phyloP scores from a whole-genome alignment of 2,329 filamentous ascomycete genomes.

The Trichoderma koningiopsis region DNA sequence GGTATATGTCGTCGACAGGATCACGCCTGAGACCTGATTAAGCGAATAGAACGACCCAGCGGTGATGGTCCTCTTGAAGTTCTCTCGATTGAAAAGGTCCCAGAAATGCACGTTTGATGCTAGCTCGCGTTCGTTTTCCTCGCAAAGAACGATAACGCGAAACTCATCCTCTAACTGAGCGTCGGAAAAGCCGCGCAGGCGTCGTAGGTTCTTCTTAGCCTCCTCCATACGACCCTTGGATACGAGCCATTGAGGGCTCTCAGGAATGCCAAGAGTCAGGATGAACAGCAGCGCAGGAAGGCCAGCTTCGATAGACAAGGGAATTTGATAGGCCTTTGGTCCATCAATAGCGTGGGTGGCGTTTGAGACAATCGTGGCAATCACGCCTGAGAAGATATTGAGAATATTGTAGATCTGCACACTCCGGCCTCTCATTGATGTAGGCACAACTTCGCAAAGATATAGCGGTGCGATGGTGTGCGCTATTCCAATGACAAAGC shows the following conservation, averaged over 20 bases:
- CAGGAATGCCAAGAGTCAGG: not conserved
- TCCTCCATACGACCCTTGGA: not conserved
- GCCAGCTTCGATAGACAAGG: not conserved
- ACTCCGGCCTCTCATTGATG: not conserved
- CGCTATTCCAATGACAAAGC: not conserved
- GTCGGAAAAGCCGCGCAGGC: not conserved
- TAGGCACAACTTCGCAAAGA: not conserved
- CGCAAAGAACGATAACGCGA: not conserved
- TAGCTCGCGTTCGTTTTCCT: not conserved
- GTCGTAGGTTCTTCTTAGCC: not conserved
- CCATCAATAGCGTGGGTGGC: not conserved
- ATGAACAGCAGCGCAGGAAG: not conserved
- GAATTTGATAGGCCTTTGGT: not conserved
- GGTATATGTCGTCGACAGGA: not conserved
- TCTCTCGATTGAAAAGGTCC: not conserved
- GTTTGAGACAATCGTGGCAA: not conserved
- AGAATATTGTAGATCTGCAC: not conserved
- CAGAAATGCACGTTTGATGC: not conserved
- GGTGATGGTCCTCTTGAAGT: not conserved
- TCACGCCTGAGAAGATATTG: not conserved
- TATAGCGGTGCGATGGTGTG: not conserved
- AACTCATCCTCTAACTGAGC: not conserved
- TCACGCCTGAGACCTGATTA: not conserved
- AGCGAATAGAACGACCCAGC: not conserved
- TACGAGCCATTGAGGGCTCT: not conserved